Conservation (phyloP, 768 basidiomycete genomes). For the Pulveroboletus sp. region DNA sequence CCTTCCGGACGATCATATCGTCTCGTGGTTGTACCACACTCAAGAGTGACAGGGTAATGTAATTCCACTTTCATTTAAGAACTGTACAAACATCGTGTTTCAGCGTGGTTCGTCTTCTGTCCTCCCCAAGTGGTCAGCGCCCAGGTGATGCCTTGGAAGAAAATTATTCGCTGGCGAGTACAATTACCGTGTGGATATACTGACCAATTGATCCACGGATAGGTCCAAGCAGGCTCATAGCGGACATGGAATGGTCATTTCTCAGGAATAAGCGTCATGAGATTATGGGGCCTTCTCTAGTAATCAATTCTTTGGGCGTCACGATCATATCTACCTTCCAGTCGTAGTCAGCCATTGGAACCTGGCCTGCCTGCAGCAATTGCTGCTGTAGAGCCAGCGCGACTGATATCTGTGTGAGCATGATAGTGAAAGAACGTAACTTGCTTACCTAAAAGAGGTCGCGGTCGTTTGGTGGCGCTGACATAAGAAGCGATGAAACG, state of each 20-base stretch:
- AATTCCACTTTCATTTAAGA: constrained; percentile 14
- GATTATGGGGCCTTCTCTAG: constrained; percentile 20
- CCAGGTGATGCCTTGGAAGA: constrained; percentile 16
- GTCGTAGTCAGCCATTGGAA: constrained; percentile 56
- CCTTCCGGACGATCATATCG: constrained; percentile 43
- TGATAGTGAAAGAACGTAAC: constrained; percentile 8
- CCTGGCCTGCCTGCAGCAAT: constrained; percentile 44
- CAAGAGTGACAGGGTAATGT: constrained; percentile 39
- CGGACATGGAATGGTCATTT: constrained; percentile 23
- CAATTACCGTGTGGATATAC: constrained; percentile 22
- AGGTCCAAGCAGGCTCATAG: constrained; percentile 15
- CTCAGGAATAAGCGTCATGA: constrained; percentile 13
- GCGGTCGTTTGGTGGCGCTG: constrained; percentile 35
- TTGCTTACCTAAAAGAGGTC: constrained; percentile 56
- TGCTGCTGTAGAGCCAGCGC: constrained; percentile 64
- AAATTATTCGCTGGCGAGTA: constrained; percentile 22
- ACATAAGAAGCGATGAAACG: constrained; percentile 60
- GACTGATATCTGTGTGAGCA: constrained; percentile 39
- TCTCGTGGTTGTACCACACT: constrained; percentile 39
- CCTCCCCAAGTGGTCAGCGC: constrained; percentile 30
- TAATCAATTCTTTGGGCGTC: constrained; percentile 40
- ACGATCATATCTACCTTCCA: constrained; percentile 63
- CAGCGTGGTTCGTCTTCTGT: constrained; percentile 40
- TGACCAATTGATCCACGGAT: constrained; percentile 8
- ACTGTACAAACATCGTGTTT: constrained; percentile 14